These are phyloP conservation scores for Pinus albicaulis DNA, from an alignment of 75 land plant genomes.

Conservation along the genomic window DNA sequence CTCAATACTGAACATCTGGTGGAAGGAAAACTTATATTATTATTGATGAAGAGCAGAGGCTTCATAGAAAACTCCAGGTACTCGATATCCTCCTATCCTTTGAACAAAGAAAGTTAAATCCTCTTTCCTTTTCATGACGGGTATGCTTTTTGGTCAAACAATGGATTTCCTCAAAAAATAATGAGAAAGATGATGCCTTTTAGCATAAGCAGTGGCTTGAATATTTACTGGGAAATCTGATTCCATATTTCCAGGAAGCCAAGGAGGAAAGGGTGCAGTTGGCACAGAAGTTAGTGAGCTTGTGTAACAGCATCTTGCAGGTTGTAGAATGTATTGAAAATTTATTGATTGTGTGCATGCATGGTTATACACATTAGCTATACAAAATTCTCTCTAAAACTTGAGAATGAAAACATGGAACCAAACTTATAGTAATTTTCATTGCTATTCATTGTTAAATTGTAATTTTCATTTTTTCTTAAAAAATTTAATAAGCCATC, in stretches of 20 bases:
- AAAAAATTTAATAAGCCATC: too few species aligned
- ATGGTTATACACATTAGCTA: not conserved
- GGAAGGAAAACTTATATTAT: slow-evolving; percentile 45
- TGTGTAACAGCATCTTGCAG: slow-evolving; percentile 83
- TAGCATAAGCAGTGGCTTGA: not conserved
- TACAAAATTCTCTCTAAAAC: not conserved
- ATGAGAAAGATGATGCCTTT: too few species aligned
- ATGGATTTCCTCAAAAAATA: too few species aligned
- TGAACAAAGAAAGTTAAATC: too few species aligned
- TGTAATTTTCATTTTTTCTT: too few species aligned
- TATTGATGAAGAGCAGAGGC: slow-evolving; percentile 63
- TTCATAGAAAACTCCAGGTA: slow-evolving; percentile 58
- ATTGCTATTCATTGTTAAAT: too few species aligned
- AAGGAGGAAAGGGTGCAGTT: slow-evolving; percentile 73
- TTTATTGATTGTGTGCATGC: not conserved
- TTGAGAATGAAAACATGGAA: not conserved
- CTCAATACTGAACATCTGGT: slow-evolving; percentile 41
- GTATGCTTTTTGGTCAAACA: too few species aligned
- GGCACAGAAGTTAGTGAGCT: slow-evolving; percentile 53
- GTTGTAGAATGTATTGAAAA: slow-evolving; percentile 17
- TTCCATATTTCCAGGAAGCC: slow-evolving; percentile 51
- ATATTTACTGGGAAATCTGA: not conserved
- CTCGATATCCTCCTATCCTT: not conserved
- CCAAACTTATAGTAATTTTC: too few species aligned
- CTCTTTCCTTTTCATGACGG: too few species aligned